Evolutionary conservation across 805 yeast genomes (phyloP).

Genomic region (Spathaspora passalidarum): DNA sequence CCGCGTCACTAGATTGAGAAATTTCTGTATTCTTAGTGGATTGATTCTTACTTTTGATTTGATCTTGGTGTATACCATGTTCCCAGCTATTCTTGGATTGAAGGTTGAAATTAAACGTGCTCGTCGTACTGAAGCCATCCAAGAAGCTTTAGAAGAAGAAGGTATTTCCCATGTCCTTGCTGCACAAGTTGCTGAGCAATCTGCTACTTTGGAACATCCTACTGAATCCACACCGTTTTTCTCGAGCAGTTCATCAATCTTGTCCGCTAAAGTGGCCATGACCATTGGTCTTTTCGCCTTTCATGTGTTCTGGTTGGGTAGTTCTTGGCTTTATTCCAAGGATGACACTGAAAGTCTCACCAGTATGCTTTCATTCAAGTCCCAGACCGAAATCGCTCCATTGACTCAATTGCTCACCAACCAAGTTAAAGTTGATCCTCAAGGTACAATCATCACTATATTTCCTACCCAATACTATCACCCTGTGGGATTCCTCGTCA

Average conservation of each 20-base stretch:
- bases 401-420: slow-evolving; percentile 42
- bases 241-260: slow-evolving; percentile 31
- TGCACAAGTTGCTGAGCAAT: slow-evolving; percentile 54
- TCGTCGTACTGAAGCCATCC: slow-evolving; percentile 73
- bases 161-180: slow-evolving; percentile 79
- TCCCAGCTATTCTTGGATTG: slow-evolving; percentile 76
- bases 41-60: slow-evolving; percentile 70
- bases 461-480: slow-evolving; percentile 55
- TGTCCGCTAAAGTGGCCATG: slow-evolving; percentile 58
- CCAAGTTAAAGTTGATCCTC: slow-evolving; percentile 42
- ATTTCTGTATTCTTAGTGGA: slow-evolving; percentile 75
- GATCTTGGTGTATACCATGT: slow-evolving; percentile 73
- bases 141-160: slow-evolving; percentile 85
- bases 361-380: slow-evolving; percentile 9
- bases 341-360: background rate
- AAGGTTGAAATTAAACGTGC: slow-evolving; percentile 87
- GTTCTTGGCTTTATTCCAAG: slow-evolving; percentile 57
- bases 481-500: slow-evolving; percentile 54
- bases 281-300: slow-evolving; percentile 57
- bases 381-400: slow-evolving; percentile 10
- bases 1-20: slow-evolving; percentile 69
- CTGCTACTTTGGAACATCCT: slow-evolving; percentile 35
- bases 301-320: slow-evolving; percentile 66
- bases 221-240: slow-evolving; percentile 21
- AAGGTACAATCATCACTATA: slow-evolving; percentile 57